These are phyloP conservation scores for Trypethelium eluteriae DNA, from an alignment of 495 filamentous ascomycete genomes.

Conservation along the genomic window DNA sequence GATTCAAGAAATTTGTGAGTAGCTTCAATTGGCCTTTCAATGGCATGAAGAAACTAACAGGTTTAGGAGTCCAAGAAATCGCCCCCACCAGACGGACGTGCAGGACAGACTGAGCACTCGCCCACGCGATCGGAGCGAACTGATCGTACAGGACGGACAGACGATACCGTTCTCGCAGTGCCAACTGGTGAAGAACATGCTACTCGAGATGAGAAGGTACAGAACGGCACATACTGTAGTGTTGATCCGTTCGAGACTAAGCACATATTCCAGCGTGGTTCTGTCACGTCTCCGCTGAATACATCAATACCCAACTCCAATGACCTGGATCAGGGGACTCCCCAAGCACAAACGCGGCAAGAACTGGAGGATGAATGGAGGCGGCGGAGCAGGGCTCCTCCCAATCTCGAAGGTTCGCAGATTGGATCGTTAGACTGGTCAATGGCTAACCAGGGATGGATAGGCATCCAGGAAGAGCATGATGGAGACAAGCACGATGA, in stretches of 20 bases:
- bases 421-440: constrained; percentile 27
- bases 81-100: constrained; percentile 18
- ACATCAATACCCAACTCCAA: constrained; percentile 35
- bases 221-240: constrained; percentile 20
- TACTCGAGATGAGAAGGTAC: constrained; percentile 28
- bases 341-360: constrained; percentile 69
- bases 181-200: constrained; percentile 15
- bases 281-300: constrained; percentile 3
- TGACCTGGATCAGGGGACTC: constrained; percentile 63
- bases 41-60: constrained; percentile 11
- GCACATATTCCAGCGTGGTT: constrained; percentile 10
- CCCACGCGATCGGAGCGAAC: constrained; percentile 17
- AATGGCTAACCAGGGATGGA: constrained; percentile 12
- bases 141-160: constrained; percentile 17
- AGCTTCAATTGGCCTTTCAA: constrained; percentile 24
- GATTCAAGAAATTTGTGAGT: constrained; percentile 70
- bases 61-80: constrained; percentile 27
- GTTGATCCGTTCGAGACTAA: constrained; percentile 12
- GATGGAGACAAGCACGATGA: constrained; percentile 17
- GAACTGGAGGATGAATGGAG: constrained; percentile 52
- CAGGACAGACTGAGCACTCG: constrained; percentile 18
- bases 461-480: constrained; percentile 26
- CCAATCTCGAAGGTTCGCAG: constrained; percentile 63
- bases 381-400: constrained; percentile 40
- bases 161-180: constrained; percentile 24